Percentiles rank a stretch among this genome's conserved stretches.
phyloP scores from a whole-genome alignment of 2,329 filamentous ascomycete genomes.

The Sordariomycetes sp. region DNA sequence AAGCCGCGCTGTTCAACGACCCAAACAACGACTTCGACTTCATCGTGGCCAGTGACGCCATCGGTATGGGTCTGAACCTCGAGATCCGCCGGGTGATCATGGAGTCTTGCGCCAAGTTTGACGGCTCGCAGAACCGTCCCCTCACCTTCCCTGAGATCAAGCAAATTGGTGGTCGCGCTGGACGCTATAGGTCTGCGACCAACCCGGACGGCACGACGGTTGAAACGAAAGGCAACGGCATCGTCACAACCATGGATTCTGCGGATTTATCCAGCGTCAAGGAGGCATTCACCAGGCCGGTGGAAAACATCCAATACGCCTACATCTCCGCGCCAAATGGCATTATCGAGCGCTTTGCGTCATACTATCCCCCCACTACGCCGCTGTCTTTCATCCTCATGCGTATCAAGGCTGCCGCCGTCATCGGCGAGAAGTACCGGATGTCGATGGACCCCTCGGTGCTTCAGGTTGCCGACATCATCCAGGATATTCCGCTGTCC shows the following conservation, averaged over 20 bases:
- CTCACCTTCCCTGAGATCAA: constrained; percentile 74
- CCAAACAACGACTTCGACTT: constrained; percentile 93
- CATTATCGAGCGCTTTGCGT: constrained; percentile 66
- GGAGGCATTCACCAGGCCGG: constrained; percentile 52
- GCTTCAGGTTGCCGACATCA: constrained; percentile 60
- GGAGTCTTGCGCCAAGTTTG: constrained; percentile 65
- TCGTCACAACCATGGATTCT: constrained; percentile 69
- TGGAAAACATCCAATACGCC: constrained; percentile 58
- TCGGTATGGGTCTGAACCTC: constrained; percentile 94
- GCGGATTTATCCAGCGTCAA: constrained; percentile 57
- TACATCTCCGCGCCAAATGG: constrained; percentile 65
- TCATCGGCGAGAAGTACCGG: constrained; percentile 57
- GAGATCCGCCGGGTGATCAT: constrained; percentile 88
- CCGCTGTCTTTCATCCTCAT: constrained; percentile 77
- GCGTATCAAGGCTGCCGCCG: constrained; percentile 61
- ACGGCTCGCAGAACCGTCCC: constrained; percentile 46
- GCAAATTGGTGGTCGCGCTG: constrained; percentile 89
- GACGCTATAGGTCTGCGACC: constrained; percentile 68
- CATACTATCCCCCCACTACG: constrained; percentile 71
- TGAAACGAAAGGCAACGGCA: constrained; percentile 38
- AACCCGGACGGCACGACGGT: constrained; percentile 28
- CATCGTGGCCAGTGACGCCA: constrained; percentile 87
- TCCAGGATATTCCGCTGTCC: constrained; percentile 63
- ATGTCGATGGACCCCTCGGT: constrained; percentile 50
- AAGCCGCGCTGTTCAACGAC: constrained; percentile 90